Base-by-base conservation (phyloP, 1,284 basidiomycete genomes). In the Porogramme epimiltina region DNA sequence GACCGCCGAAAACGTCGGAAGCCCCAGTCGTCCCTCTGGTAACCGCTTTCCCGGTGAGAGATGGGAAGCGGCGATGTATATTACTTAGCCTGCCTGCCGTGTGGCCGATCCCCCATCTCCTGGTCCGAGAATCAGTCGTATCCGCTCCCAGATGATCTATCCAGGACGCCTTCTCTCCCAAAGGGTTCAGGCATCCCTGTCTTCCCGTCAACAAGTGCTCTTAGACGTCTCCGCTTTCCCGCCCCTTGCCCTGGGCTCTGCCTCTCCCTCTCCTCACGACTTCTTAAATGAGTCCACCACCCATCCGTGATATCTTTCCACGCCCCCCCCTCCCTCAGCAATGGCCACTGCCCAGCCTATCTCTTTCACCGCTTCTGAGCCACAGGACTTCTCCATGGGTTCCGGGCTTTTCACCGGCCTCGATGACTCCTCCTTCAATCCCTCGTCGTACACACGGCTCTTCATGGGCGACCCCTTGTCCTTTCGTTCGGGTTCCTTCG, bases 381-480 rank as follows among this genome's bases (percentile, higher is more conserved):
- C 63, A 37, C 49, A 62, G 42, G 73, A 77, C 65, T 65, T 69
- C 54, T 38, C 60, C 22, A 78, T 78, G 73, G 60, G 68, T 51
- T 67, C 69, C 60, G 76, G 79, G 60, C 83, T 81, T 0, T 83
- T 78, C 66, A 72, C 73, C 2, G 74, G 73, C 51, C 60, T 66
- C 40, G 72, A 72, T 45, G 77, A 75, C 45, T n/a, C n/a, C n/a
- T 72, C 74, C 13, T 85, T 85, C 70, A 83, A 82, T 61, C 73
- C 83, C 20, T 79, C 82, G 11, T 82, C 82, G 0, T 87, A 82
- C 70, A 80, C 81, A 39, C 73, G 82, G 44, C 78, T 83, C 60
- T 82, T 86, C 65, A 72, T 89, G 11, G 85, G 85, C 48, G 87
- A 86, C 0, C 87, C 87, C 45, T 72, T 86, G 45, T 88, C 86